A percentile compares a stretch with the other conserved stretches of the same genome.
phyloP scores from a whole-genome alignment of 495 filamentous ascomycete species.

The Thozetella sp. region DNA sequence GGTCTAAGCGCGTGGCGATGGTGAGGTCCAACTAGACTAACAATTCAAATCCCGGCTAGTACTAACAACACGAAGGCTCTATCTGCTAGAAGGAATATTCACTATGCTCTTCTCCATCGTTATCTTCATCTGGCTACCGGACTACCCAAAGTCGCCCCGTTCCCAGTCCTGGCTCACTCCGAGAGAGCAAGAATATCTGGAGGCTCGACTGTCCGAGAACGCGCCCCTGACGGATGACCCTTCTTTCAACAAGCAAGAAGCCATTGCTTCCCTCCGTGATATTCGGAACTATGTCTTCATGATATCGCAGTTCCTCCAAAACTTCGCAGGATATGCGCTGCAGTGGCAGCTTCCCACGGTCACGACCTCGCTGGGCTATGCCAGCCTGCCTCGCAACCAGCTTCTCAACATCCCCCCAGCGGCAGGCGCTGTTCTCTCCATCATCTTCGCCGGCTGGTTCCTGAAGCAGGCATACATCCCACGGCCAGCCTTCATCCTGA shows the following conservation, averaged over 20 bases:
- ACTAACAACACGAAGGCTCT: neutral
- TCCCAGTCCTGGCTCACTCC: neutral
- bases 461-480: slow-evolving; percentile 13
- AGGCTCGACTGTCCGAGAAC: neutral
- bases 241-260: neutral
- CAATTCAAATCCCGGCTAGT: neutral
- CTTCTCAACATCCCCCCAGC: slow-evolving; percentile 30
- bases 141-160: neutral
- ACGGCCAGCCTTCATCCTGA: slow-evolving; percentile 18
- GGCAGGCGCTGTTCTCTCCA: slow-evolving; percentile 18
- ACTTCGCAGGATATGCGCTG: neutral
- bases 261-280: neutral
- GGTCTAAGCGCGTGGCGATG: neutral
- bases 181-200: neutral
- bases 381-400: slow-evolving; percentile 28
- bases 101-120: neutral
- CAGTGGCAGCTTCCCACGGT: neutral
- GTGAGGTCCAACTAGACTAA: neutral
- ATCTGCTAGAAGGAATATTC: neutral
- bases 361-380: slow-evolving; percentile 10
- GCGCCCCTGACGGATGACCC: neutral
- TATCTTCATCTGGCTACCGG: neutral
- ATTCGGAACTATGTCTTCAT: neutral
- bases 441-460: slow-evolving; percentile 22
- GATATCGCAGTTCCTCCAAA: neutral